These are phyloP conservation scores for Prunella vulgaris DNA, from an alignment of 257 asterid genomes.

Conservation along the genomic window DNA sequence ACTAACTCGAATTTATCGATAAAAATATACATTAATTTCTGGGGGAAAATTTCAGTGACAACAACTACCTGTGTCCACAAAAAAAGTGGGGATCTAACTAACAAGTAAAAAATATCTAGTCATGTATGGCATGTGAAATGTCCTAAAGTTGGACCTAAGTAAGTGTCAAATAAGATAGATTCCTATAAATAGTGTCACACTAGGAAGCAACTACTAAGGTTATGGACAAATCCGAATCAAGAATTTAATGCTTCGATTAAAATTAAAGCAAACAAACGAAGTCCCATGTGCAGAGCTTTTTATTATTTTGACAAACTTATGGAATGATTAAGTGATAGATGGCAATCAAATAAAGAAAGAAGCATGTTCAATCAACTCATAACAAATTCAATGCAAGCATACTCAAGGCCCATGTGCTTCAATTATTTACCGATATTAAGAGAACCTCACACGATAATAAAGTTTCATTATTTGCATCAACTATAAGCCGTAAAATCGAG, in stretches of 20 bases:
- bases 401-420: slow-evolving; percentile 34
- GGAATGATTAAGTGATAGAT: neutral
- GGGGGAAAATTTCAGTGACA: neutral
- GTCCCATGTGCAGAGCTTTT: slow-evolving; percentile 30
- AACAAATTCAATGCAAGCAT: neutral
- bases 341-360: slow-evolving; percentile 3
- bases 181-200: slow-evolving; percentile 5
- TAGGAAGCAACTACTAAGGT: slow-evolving; percentile 3
- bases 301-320: neutral
- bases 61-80: neutral
- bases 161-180: neutral
- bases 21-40: too few relatives aligned
- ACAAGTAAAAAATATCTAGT: neutral
- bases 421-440: slow-evolving; percentile 23
- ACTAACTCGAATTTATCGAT: neutral
- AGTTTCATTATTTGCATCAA: slow-evolving; percentile 45
- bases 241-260: slow-evolving; percentile 16
- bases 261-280: slow-evolving; percentile 14
- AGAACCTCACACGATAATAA: slow-evolving; percentile 19
- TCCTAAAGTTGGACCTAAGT: neutral
- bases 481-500: slow-evolving; percentile 27
- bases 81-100: neutral
- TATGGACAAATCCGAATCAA: slow-evolving; percentile 15
- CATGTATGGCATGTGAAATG: slow-evolving; percentile 24
- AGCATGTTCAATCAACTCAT: neutral